Conservation (phyloP, 2,329 filamentous ascomycete species). For the Xylariaceae sp. region DNA sequence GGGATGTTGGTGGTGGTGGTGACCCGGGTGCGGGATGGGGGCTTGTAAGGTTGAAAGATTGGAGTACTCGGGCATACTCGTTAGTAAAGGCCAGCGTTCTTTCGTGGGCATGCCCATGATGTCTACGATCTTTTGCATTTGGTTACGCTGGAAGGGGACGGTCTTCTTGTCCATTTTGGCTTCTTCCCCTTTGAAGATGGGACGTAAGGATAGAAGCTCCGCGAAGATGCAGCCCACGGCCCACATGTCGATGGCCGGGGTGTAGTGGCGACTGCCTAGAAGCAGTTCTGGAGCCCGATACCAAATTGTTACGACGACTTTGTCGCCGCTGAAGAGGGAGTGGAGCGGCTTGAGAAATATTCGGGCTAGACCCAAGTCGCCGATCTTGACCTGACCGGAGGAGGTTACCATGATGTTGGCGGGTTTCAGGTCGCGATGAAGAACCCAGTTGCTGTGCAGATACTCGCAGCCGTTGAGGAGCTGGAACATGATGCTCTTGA, state of each 20-base stretch:
- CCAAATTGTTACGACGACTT: slow-evolving; percentile 99
- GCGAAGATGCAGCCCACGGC: slow-evolving; percentile 97
- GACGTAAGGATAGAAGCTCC: slow-evolving; percentile 80
- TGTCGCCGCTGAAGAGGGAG: slow-evolving; percentile 87
- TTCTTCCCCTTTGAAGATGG: slow-evolving; percentile 98
- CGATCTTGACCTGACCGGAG: slow-evolving; percentile 84
- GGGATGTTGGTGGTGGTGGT: slow-evolving; percentile 32
- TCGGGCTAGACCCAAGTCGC: slow-evolving; percentile 85
- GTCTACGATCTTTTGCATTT: slow-evolving; percentile 98
- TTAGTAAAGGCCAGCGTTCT: slow-evolving; percentile 79
- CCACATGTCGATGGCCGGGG: slow-evolving; percentile 95
- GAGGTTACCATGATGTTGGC: slow-evolving; percentile 99
- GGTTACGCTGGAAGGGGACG: slow-evolving; percentile 93
- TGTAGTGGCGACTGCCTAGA: slow-evolving; percentile 91
- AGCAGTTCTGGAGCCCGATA: slow-evolving; percentile 93
- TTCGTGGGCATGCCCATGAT: slow-evolving; percentile 88
- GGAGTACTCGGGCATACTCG: slow-evolving; percentile 79
- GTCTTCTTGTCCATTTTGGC: slow-evolving; percentile 99
- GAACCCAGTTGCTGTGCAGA: slow-evolving; percentile 91
- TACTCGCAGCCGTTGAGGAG: slow-evolving; percentile 92
- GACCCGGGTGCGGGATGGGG: slow-evolving; percentile 39
- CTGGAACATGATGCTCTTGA: slow-evolving; percentile 94
- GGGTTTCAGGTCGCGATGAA: slow-evolving; percentile 94
- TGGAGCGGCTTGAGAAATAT: slow-evolving; percentile 92
- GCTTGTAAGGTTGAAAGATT: slow-evolving; percentile 58